These are phyloP conservation scores for Lachancea sp. DNA, from an alignment of 805 yeast genomes.

Conservation along the genomic window DNA sequence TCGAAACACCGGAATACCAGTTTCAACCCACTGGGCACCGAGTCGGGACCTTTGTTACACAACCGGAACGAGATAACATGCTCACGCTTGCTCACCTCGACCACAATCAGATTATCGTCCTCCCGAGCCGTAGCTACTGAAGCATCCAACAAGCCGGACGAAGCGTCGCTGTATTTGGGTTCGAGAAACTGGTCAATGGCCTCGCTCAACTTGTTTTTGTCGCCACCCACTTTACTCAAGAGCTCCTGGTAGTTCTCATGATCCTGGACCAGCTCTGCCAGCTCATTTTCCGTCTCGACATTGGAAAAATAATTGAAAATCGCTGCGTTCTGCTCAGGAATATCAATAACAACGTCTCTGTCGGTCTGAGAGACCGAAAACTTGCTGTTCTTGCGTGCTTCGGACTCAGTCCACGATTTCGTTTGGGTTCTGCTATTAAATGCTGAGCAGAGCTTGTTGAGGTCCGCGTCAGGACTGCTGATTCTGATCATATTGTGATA, in stretches of 20 bases:
- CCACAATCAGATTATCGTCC: constrained; percentile 8
- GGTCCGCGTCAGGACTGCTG: constrained; percentile 12
- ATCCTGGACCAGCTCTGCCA: constrained; percentile 17
- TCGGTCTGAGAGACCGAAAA: constrained; percentile 2
- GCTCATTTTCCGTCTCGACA: constrained; percentile 13
- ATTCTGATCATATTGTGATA: constrained; percentile 19
- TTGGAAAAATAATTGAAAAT: constrained; percentile 23
- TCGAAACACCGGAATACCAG: constrained; percentile 11
- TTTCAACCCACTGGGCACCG: constrained; percentile 13
- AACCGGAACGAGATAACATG: constrained; percentile 15
- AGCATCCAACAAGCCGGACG: not conserved
- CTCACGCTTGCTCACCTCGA: constrained; percentile 14
- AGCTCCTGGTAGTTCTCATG: constrained; percentile 15
- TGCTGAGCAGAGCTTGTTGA: constrained; percentile 5
- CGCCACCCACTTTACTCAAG: constrained; percentile 11
- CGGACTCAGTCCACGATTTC: not conserved
- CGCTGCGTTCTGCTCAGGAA: constrained; percentile 16
- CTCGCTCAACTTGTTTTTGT: constrained; percentile 7
- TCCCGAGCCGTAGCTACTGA: constrained; percentile 4
- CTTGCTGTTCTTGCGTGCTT: not conserved
- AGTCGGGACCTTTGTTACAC: constrained; percentile 9
- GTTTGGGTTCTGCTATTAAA: not conserved
- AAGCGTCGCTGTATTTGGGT: not conserved
- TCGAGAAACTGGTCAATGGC: constrained; percentile 2
- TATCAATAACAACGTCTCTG: constrained; percentile 17